These are phyloP conservation scores for Fusarium sp. DNA, from an alignment of 2,329 filamentous ascomycete species.

Conservation along the genomic window DNA sequence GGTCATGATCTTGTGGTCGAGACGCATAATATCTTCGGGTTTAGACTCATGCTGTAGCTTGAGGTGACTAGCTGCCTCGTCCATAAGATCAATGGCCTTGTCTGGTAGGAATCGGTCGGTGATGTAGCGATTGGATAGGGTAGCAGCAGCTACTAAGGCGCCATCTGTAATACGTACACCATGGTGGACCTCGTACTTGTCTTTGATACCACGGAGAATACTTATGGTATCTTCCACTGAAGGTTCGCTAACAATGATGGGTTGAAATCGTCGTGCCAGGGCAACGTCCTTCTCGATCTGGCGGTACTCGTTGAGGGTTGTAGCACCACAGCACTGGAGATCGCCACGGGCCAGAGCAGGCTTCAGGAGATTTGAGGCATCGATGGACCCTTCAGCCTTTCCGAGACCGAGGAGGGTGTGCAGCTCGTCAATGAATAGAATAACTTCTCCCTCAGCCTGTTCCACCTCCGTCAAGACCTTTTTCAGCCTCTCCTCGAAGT, in stretches of 20 bases:
- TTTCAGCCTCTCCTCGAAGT: slow-evolving; percentile 95
- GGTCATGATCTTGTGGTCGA: slow-evolving; percentile 96
- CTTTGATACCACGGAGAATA: slow-evolving; percentile 95
- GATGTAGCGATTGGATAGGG: slow-evolving; percentile 94
- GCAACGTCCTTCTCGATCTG: slow-evolving; percentile 96
- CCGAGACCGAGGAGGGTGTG: slow-evolving; percentile 92
- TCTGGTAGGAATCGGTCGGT: slow-evolving; percentile 96
- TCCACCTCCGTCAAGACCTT: slow-evolving; percentile 91
- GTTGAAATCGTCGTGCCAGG: slow-evolving; percentile 90
- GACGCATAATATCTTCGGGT: slow-evolving; percentile 89
- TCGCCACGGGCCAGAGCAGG: slow-evolving; percentile 93
- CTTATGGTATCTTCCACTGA: slow-evolving; percentile 93
- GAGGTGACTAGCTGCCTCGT: slow-evolving; percentile 91
- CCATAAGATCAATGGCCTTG: slow-evolving; percentile 96
- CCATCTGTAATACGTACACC: slow-evolving; percentile 95
- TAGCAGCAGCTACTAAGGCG: slow-evolving; percentile 89
- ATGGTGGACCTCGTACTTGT: slow-evolving; percentile 97
- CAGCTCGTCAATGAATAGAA: slow-evolving; percentile 94
- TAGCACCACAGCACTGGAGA: slow-evolving; percentile 94
- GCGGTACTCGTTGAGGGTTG: slow-evolving; percentile 91
- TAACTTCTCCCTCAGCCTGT: slow-evolving; percentile 87
- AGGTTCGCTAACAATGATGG: slow-evolving; percentile 92
- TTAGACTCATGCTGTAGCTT: slow-evolving; percentile 96
- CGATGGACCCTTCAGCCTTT: slow-evolving; percentile 95
- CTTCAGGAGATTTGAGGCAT: slow-evolving; percentile 94